Evolutionary conservation across 2,329 filamentous ascomycete genomes (phyloP).

Genomic region (Xylaria sp.): DNA sequence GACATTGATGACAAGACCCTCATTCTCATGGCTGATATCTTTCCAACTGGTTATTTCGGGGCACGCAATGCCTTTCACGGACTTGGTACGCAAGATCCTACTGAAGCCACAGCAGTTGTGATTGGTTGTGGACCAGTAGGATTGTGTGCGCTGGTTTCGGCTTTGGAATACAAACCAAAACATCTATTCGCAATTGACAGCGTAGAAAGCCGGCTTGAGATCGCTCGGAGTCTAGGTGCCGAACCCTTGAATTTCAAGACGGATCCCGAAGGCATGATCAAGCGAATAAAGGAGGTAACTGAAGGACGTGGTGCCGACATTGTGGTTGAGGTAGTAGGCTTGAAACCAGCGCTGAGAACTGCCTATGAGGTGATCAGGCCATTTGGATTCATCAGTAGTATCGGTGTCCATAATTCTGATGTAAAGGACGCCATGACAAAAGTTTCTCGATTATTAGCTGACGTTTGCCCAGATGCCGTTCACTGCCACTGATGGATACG

Average conservation of each 20-base stretch:
- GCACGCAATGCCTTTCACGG: conserved; percentile 80
- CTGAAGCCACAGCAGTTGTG: conserved; percentile 77
- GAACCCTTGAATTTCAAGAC: conserved; percentile 83
- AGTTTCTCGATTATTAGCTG: conserved; percentile 36
- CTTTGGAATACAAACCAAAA: conserved; percentile 79
- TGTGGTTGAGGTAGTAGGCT: conserved; percentile 81
- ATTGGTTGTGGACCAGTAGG: conserved; percentile 89
- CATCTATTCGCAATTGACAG: conserved; percentile 83
- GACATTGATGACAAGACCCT: conserved; percentile 78
- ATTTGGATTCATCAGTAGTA: conserved; percentile 78
- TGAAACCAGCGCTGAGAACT: conserved; percentile 74
- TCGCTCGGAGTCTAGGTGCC: conserved; percentile 79
- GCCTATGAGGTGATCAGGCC: conserved; percentile 78
- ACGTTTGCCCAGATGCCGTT: conserved; percentile 68
- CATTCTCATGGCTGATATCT: conserved; percentile 93
- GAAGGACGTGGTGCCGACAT: conserved; percentile 86
- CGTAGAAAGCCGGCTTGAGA: conserved; percentile 77
- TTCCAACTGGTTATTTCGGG: conserved; percentile 87
- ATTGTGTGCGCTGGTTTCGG: conserved; percentile 83
- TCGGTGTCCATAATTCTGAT: conserved; percentile 80
- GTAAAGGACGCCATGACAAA: conserved; percentile 54
- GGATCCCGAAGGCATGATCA: conserved; percentile 72
- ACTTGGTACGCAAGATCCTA: conserved; percentile 66
- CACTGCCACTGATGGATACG: conserved; percentile 71
- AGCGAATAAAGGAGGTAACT: conserved; percentile 78